Evolutionary conservation across 2,329 filamentous ascomycete genomes (phyloP), one percentile per base, ranked within the genome.

Genomic region (Aureobasidium subglaciale): DNA sequence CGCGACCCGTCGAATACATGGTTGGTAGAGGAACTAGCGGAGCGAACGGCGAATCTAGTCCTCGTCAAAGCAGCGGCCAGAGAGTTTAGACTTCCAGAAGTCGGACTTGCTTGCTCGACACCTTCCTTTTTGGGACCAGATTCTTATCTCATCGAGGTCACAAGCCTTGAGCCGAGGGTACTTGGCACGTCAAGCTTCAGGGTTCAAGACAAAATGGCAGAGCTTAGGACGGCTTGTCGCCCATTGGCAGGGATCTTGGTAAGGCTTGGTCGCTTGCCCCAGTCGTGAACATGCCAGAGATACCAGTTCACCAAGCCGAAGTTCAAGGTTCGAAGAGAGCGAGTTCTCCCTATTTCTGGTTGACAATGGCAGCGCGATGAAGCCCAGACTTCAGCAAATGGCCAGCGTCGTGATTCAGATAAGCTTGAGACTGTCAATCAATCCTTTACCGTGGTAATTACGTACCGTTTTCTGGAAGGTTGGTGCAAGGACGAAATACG

Each of bases 381-480:
- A 13, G 29, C 40, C 22, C 40, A 27, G 3, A 42, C 15, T 5
- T 4, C 16, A 11, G 41, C 16, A 24, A 13, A 3, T 30, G 25
- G 11, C 41, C 16, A 15, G 11, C 22, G 8, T 6, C 16, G 11
- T 2, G 15, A 7, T 24, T 22, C 8, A 27, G 46, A 50, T 50
- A 38, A 15, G 24, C 46, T 50, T n/a, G 37, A 22, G 8, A 13
- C n/a, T 40, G 16, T 5, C 24, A 9, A 50, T 37, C 29, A 11
- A 50, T 38, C 22, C 30, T 48, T 18, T 25, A 13, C 9, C 2
- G 30, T 48, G 46, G 46, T 27, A 50, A 50, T 50, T 50, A 50
- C 46, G 46, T 50, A 38, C 24, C 46, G 22, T 6, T 24, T 50
- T 38, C 46, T 38, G 25, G 22, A 20, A 29, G 10, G n/a, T 13